These are phyloP conservation scores for Boletus pseudopeckii DNA, from an alignment of 768 basidiomycete genomes.

Conservation along the genomic window DNA sequence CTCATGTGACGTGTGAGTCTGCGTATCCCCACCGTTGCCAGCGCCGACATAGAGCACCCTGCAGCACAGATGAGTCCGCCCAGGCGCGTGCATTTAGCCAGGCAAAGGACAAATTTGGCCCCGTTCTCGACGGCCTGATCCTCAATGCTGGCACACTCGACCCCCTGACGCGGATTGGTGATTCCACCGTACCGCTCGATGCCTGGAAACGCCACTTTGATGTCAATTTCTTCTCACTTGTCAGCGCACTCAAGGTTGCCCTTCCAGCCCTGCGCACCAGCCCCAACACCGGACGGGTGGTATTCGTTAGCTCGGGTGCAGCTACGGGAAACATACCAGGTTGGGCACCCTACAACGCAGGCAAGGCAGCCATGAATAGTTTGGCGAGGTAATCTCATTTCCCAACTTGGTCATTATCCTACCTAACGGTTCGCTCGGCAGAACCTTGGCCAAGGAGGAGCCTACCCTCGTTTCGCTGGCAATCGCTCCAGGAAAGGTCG, in stretches of 20 bases:
- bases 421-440: constrained; percentile 27
- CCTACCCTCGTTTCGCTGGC: constrained; percentile 70
- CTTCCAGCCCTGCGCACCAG: constrained; percentile 69
- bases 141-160: constrained; percentile 83
- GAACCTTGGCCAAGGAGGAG: constrained; percentile 85
- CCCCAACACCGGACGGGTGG: constrained; percentile 55
- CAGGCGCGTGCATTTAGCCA: constrained; percentile 53
- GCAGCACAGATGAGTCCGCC: constrained; percentile 57
- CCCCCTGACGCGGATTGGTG: constrained; percentile 60
- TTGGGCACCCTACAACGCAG: constrained; percentile 82
- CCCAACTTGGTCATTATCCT: background rate
- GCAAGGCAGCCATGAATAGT: constrained; percentile 89
- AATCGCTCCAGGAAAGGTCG: constrained; percentile 83
- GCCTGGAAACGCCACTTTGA: constrained; percentile 75
- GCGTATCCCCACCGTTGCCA: background rate
- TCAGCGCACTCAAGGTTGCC: constrained; percentile 62
- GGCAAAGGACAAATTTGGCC: constrained; percentile 52
- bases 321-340: constrained; percentile 62
- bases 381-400: constrained; percentile 56
- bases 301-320: constrained; percentile 86
- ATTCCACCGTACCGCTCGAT: constrained; percentile 46
- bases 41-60: background rate
- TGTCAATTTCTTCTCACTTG: constrained; percentile 83
- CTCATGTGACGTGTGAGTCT: constrained; percentile 74
- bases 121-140: constrained; percentile 67